Conservation (phyloP, 495 filamentous ascomycete genomes). For the Tuber indicum region DNA sequence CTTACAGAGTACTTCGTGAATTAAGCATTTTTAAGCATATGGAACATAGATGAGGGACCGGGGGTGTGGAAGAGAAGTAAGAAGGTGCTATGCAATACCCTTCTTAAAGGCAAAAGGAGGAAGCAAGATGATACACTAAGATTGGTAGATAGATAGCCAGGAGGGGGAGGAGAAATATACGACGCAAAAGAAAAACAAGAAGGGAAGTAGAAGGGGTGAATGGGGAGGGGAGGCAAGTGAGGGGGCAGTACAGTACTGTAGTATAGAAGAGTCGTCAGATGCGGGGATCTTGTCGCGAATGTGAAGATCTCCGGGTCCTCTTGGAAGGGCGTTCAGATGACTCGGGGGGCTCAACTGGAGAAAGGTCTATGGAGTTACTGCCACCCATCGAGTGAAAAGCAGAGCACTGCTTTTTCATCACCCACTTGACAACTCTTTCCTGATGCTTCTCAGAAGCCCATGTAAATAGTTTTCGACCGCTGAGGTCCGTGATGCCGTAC, state of each 20-base stretch:
- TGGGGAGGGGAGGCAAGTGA: too few species aligned
- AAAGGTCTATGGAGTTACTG: background rate
- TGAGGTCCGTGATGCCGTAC: background rate
- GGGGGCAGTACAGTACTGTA: too few species aligned
- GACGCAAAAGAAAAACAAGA: background rate
- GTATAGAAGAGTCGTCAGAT: too few species aligned
- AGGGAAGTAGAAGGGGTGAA: background rate
- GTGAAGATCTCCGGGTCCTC: background rate
- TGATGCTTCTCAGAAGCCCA: background rate
- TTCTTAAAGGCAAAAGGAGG: background rate
- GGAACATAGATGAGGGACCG: too few species aligned
- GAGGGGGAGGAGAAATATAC: background rate
- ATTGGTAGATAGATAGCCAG: background rate
- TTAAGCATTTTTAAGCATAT: too few species aligned
- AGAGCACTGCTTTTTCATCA: background rate
- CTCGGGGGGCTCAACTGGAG: background rate
- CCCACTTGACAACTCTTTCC: background rate
- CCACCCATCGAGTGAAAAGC: background rate
- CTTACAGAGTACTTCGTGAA: too few species aligned
- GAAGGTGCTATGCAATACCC: background rate
- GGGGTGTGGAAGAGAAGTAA: too few species aligned
- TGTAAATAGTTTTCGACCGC: background rate
- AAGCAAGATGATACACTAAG: background rate
- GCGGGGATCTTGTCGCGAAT: background rate
- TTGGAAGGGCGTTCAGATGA: background rate